Base-by-base conservation (phyloP, 192 early-diverging fungal genomes). In the Entomortierella chlamydospora region DNA sequence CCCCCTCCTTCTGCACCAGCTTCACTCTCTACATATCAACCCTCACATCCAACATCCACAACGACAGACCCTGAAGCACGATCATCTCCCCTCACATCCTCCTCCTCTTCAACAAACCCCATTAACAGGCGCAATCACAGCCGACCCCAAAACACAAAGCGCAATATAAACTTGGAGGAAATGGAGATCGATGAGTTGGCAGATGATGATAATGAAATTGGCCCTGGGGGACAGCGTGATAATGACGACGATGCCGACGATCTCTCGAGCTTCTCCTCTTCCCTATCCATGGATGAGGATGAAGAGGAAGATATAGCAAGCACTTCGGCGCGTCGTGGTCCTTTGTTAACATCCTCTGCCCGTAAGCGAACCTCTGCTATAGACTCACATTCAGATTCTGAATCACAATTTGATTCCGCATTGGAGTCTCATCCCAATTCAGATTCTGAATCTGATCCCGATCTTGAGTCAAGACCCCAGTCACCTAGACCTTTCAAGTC, bases 391-490 rank as follows among this genome's bases (percentile, higher is more conserved):
- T 71, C 69, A 43, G 69, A 71, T 62, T 61, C 60, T 18, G 69
- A 71, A 42, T 71, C 69, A 41, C 69, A 71, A 62, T 71, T 59
- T n/a, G 58, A 71, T 33, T 71, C 69, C 2, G 52, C 69, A 39
- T 26, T 71, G 52, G 60, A 61, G n/a, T 71, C 69, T 17, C 69
- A 71, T 47, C 69, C 53, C 52, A 61, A 61, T 47, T 71, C 69
- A 28, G 69, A 71, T 54, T 71, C 69, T 7, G 69, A 71, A 61
- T 71, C 69, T 0, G 69, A 71, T 56, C 69, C 69, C 23, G 69
- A 71, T 71, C 69, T 59, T 22, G 69, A 71, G 50, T 71, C 68
- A 11, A 34, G 58, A 54, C 68, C 57, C 41, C 54, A 55, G 23
- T 69, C 68, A 12, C 51, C 59, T 29, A 22, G 34, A 26, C n/a